Evolutionary conservation across 768 basidiomycete species (phyloP), one percentile per base, ranked within the genome.

Genomic region (Mycena vulgaris): DNA sequence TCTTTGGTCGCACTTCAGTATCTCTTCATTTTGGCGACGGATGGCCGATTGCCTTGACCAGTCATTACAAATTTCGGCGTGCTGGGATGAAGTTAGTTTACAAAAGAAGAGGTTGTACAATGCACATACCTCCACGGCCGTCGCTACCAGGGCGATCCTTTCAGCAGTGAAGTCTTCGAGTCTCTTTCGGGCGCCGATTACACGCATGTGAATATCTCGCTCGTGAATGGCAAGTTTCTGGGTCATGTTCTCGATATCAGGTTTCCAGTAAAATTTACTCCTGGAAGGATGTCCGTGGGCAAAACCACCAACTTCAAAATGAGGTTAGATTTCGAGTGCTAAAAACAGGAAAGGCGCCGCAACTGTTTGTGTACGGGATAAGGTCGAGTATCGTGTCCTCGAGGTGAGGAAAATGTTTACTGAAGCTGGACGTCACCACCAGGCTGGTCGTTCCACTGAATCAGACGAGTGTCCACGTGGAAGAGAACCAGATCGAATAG

Each of bases 191-290:
- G 83, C 80, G 21, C 76, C 74, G 2, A 70, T 63, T 1, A 66
- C 63, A 21, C 76, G 70, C 56, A 71, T 57, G 27, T 75, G 61
- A 9, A 78, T 57, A 56, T 75, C 72, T 21, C 76, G 69, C 25
- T 77, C 63, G 14, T 74, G 68, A 0, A 2, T 63, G 1, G 33
- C 75, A 21, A 78, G 70, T 30, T 59, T 65, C 16, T 27, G 13
- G 6, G 73, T 69, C 63, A 82, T 77, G 3, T 71, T 49, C 10
- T 73, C 53, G 23, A 84, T 75, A 57, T 83, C 83, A 5, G 48
- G 31, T 23, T 71, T 72, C 83, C 82, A 83, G 68, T 78, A 83
- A 53, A 76, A 83, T 40, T 75, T 75, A 57, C 79, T 81, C 3
- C 30, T 62, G 13, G 76, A 77, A 7, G 71, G 52, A 53, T 76